These are phyloP conservation scores for Stylonectria norvegica DNA, from an alignment of 2,329 filamentous ascomycete genomes.

Conservation along the genomic window DNA sequence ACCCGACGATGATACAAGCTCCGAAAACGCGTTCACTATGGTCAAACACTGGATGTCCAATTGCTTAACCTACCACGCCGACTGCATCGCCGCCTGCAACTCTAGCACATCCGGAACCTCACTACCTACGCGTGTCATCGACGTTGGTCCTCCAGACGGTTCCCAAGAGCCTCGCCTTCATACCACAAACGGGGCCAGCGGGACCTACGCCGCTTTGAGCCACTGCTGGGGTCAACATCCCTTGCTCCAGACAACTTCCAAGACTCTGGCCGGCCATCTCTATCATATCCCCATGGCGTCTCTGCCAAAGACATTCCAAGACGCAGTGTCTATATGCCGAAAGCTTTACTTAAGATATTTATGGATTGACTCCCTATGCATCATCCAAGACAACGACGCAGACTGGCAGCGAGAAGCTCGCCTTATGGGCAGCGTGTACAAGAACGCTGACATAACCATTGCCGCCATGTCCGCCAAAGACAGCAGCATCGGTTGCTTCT, in stretches of 20 bases:
- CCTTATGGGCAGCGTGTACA: slow-evolving; percentile 5
- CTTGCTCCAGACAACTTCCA: neutral
- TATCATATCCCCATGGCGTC: neutral
- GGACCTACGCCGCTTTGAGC: neutral
- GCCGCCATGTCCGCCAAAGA: neutral
- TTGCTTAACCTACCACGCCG: neutral
- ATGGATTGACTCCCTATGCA: slow-evolving; percentile 17
- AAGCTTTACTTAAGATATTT: slow-evolving; percentile 12
- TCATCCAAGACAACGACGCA: slow-evolving; percentile 10
- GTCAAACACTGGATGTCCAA: neutral
- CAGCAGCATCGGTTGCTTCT: neutral
- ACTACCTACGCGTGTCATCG: neutral
- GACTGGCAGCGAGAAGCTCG: slow-evolving; percentile 5
- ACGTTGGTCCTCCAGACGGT: neutral
- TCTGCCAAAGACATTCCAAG: slow-evolving; percentile 4
- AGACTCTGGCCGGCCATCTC: neutral
- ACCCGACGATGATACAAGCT: neutral
- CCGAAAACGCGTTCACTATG: neutral
- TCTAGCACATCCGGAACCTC: neutral
- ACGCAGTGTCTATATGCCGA: slow-evolving; percentile 1
- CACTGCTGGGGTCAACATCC: slow-evolving; percentile 5
- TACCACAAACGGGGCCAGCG: neutral
- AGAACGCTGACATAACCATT: slow-evolving; percentile 1
- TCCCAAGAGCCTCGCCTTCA: neutral
- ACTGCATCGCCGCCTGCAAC: neutral